phyloP scores from a whole-genome alignment of 768 basidiomycete genomes.

The Lactarius indigo region DNA sequence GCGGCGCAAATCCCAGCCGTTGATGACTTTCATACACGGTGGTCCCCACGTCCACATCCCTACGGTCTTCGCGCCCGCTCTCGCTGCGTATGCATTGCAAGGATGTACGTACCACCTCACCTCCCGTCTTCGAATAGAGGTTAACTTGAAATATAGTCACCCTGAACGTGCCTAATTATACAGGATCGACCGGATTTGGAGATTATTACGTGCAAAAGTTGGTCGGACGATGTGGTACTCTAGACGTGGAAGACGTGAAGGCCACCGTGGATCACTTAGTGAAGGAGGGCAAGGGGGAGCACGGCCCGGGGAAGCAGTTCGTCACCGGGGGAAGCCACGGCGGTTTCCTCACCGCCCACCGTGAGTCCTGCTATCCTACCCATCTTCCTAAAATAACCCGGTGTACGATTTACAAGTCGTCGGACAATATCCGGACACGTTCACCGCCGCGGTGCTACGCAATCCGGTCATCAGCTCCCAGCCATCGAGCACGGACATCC shows the following conservation, averaged over 20 bases:
- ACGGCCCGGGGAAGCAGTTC: slow-evolving; percentile 28
- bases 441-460: slow-evolving; percentile 32
- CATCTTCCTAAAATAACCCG: neutral
- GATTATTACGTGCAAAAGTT: slow-evolving; percentile 31
- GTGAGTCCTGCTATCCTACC: slow-evolving; percentile 12
- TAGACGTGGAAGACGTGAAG: slow-evolving; percentile 35
- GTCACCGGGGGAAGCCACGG: slow-evolving; percentile 35
- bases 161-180: slow-evolving; percentile 34
- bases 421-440: slow-evolving; percentile 31
- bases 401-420: slow-evolving; percentile 27
- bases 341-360: slow-evolving; percentile 31
- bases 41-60: slow-evolving; percentile 31
- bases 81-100: slow-evolving; percentile 24
- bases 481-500: slow-evolving; percentile 33
- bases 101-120: slow-evolving; percentile 27
- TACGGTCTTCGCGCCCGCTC: slow-evolving; percentile 25
- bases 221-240: slow-evolving; percentile 32
- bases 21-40: slow-evolving; percentile 32
- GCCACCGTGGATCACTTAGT: slow-evolving; percentile 30
- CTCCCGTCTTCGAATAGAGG: neutral
- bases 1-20: slow-evolving; percentile 6
- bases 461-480: slow-evolving; percentile 36
- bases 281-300: slow-evolving; percentile 25
- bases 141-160: slow-evolving; percentile 22
- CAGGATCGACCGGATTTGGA: slow-evolving; percentile 35